Percentiles rank a stretch among this genome's conserved stretches.
Conservation (phyloP, 2,329 filamentous ascomycete genomes). For the Dactylellina drechsleri region DNA sequence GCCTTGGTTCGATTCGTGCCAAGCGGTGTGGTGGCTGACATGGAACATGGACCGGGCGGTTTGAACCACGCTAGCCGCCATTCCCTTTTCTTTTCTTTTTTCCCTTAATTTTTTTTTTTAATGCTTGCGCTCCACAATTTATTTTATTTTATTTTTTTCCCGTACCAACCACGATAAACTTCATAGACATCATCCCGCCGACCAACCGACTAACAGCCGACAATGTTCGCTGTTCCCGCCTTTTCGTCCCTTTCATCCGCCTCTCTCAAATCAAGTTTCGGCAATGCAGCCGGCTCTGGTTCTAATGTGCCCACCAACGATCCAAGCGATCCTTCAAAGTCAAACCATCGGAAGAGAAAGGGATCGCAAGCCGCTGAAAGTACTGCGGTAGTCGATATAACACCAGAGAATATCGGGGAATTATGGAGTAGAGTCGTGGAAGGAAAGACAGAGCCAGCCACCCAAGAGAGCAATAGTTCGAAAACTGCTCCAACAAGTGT, state of each 20-base stretch:
- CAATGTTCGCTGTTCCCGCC: slow-evolving; percentile 63
- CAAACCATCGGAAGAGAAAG: slow-evolving; percentile 70
- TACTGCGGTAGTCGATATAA: slow-evolving; percentile 66
- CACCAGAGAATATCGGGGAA: slow-evolving; percentile 75
- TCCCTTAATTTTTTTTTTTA: slow-evolving; percentile 21
- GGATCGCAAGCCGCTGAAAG: slow-evolving; percentile 56
- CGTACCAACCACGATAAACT: slow-evolving; percentile 60
- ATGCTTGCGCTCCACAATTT: slow-evolving; percentile 37
- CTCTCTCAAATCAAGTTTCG: slow-evolving; percentile 63
- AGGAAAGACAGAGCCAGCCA: slow-evolving; percentile 66
- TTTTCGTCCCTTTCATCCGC: slow-evolving; percentile 63
- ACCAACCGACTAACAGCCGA: slow-evolving; percentile 59
- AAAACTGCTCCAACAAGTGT: not conserved
- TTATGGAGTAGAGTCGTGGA: slow-evolving; percentile 84
- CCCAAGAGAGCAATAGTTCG: slow-evolving; percentile 5
- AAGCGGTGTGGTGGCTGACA: slow-evolving; percentile 47
- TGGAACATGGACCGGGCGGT: slow-evolving; percentile 37
- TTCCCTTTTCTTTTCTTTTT: slow-evolving; percentile 13
- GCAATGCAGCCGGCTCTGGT: slow-evolving; percentile 59
- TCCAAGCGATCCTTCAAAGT: slow-evolving; percentile 66
- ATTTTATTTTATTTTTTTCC: slow-evolving; percentile 16
- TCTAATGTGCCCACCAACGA: slow-evolving; percentile 64
- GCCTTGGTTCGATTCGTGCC: slow-evolving; percentile 37
- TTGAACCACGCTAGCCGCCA: slow-evolving; percentile 50
- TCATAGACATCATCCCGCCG: slow-evolving; percentile 63